Percentiles rank a stretch among this genome's conserved stretches.
phyloP scores from a whole-genome alignment of 164 flowering plant species.

The Stephania japonica region DNA sequence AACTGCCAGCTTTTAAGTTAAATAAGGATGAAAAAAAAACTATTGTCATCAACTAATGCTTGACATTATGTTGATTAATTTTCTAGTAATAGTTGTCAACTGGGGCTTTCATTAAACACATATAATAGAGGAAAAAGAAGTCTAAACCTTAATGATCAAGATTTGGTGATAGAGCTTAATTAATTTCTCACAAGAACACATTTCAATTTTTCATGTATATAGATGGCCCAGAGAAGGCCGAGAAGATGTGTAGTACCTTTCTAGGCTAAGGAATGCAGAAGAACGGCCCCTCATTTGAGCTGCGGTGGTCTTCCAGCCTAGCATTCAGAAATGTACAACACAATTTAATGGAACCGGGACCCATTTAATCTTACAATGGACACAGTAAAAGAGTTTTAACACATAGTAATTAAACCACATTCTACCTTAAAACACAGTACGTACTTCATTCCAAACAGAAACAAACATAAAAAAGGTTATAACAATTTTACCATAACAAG shows the following conservation, averaged over 20 bases:
- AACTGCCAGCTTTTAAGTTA: neutral
- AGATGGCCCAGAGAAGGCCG: neutral
- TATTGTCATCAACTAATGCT: neutral
- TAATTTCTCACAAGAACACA: neutral
- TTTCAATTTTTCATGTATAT: neutral
- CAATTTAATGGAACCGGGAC: neutral
- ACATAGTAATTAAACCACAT: neutral
- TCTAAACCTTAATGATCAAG: neutral
- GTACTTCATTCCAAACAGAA: neutral
- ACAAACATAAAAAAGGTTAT: no score
- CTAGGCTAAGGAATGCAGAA: neutral
- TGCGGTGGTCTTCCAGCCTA: neutral
- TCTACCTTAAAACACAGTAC: no score
- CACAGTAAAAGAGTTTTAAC: neutral
- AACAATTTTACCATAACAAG: neutral
- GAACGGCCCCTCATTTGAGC: neutral
- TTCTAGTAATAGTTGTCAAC: neutral
- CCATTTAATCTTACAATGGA: neutral
- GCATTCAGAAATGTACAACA: slow-evolving; percentile 1
- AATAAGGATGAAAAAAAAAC: neutral
- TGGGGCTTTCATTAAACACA: neutral
- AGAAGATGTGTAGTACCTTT: neutral
- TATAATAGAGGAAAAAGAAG: neutral
- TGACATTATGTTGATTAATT: neutral
- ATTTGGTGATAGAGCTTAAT: neutral